Conservation (phyloP, 257 asterid genomes). For the Jasminum sambac region DNA sequence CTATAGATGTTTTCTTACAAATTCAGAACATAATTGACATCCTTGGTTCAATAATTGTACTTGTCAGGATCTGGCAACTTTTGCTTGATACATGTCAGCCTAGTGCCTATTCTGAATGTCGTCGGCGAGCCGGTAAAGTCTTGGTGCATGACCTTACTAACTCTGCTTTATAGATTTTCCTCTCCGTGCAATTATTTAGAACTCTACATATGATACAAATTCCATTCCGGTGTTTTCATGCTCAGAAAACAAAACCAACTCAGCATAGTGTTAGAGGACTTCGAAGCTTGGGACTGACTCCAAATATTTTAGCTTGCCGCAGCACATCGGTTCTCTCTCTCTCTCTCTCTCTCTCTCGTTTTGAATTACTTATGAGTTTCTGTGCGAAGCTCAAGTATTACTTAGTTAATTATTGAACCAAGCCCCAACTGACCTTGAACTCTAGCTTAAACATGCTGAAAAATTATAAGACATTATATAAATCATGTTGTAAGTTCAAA, state of each 20-base stretch:
- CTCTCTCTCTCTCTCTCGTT: neutral
- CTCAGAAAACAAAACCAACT: constrained; percentile 96
- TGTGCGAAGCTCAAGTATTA: neutral
- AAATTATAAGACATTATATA: neutral
- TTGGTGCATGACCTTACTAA: constrained; percentile 1
- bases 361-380: neutral
- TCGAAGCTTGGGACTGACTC: constrained; percentile 81
- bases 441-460: neutral
- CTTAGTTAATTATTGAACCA: neutral
- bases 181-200: constrained; percentile 10
- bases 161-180: neutral
- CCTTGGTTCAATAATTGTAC: constrained; percentile 17
- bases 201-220: constrained; percentile 17
- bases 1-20: neutral
- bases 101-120: constrained; percentile 80
- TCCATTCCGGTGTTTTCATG: constrained; percentile 18
- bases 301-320: constrained; percentile 91
- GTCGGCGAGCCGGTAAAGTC: constrained; percentile 86
- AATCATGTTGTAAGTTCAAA: neutral
- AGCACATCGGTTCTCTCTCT: constrained; percentile 66
- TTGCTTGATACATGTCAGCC: constrained; percentile 93
- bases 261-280: constrained; percentile 95
- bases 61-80: constrained; percentile 82
- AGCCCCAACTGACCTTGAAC: neutral
- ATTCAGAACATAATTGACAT: neutral